phyloP scores from a whole-genome alignment of 805 yeast genomes.

The Starmerella scarabaei region DNA sequence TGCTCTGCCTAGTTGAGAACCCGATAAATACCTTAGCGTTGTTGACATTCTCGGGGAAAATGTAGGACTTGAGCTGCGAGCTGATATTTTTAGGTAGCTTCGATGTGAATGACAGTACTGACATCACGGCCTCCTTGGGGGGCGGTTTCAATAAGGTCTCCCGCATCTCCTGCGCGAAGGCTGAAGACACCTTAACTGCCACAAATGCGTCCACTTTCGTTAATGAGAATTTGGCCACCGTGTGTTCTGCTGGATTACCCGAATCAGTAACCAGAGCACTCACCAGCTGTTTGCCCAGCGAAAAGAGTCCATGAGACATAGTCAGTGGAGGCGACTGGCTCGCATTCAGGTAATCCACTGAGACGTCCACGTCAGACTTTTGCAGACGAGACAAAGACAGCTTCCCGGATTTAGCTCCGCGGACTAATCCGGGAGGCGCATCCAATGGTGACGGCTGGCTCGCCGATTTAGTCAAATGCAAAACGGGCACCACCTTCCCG shows the following conservation, averaged over 20 bases:
- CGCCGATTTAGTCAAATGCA: slow-evolving; percentile 22
- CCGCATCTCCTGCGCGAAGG: slow-evolving; percentile 26
- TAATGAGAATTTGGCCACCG: slow-evolving; percentile 24
- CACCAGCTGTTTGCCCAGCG: slow-evolving; percentile 25
- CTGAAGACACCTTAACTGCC: slow-evolving; percentile 23
- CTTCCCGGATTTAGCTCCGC: slow-evolving; percentile 22
- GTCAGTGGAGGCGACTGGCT: slow-evolving; percentile 25
- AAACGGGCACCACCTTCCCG: slow-evolving; percentile 13
- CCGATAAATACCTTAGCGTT: slow-evolving; percentile 33
- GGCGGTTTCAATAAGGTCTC: slow-evolving; percentile 33
- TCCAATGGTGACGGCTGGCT: slow-evolving; percentile 17
- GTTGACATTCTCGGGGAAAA: slow-evolving; percentile 27
- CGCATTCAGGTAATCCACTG: slow-evolving; percentile 27
- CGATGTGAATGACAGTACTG: slow-evolving; percentile 21
- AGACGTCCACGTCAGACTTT: slow-evolving; percentile 23
- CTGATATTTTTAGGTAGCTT: neutral
- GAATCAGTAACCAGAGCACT: slow-evolving; percentile 22
- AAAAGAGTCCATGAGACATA: slow-evolving; percentile 19
- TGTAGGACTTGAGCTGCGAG: slow-evolving; percentile 25
- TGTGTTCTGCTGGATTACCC: slow-evolving; percentile 25
- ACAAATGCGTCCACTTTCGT: slow-evolving; percentile 26
- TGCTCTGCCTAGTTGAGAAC: slow-evolving; percentile 32
- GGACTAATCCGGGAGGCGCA: slow-evolving; percentile 20
- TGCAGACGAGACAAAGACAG: slow-evolving; percentile 21
- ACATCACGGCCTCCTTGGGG: slow-evolving; percentile 26